Evolutionary conservation across 2,329 filamentous ascomycete genomes (phyloP), one percentile per base, ranked within the genome.

Genomic region (Chrysoporthe puriensis): DNA sequence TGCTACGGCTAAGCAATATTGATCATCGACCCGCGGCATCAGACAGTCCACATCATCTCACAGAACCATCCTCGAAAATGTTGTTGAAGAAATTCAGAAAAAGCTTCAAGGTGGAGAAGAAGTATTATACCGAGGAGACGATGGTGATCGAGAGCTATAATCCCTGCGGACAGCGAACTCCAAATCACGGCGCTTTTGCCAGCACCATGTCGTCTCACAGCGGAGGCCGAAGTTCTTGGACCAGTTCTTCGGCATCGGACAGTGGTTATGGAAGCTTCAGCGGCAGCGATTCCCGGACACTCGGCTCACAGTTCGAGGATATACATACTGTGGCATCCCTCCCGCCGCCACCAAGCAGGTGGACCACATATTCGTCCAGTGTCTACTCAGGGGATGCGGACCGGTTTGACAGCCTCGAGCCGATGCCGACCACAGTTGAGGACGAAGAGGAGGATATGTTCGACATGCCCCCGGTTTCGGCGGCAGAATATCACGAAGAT

Each of bases 221-320:
- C 21, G 26, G n/a, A 3, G 46, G 60, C n/a, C 56, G 65, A 8
- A n/a, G 8, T 34, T 65, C 68, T 14, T 67, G 68, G 64, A 48
- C 62, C 32, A 50, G 56, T 16, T 67, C 65, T 13, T 42, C 36
- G 26, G 44, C 58, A 26, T 67, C 68, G 36, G 68, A 69, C 65
- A 69, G 68, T 50, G 68, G 68, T 11, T 69, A 69, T 40, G 68
- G 44, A 8, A 67, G 65, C 46, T 11, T 63, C 36, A 42, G 32
- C 18, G 32, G 52, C 36, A 46, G 21, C 40, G 9, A 21, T 6
- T 67, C 66, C 0, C 34, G 43, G 21, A 56, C 43, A 2, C 64
- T 48, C 2, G 43, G 57, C 14, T 32, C 57, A 0, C 64, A 21
- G 5, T 13, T 59, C 34, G 56, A 59, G 13, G 34, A 52, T 2